phyloP scores from a whole-genome alignment of 192 early-diverging fungal species.

The Jimgerdemannia flammicorona region DNA sequence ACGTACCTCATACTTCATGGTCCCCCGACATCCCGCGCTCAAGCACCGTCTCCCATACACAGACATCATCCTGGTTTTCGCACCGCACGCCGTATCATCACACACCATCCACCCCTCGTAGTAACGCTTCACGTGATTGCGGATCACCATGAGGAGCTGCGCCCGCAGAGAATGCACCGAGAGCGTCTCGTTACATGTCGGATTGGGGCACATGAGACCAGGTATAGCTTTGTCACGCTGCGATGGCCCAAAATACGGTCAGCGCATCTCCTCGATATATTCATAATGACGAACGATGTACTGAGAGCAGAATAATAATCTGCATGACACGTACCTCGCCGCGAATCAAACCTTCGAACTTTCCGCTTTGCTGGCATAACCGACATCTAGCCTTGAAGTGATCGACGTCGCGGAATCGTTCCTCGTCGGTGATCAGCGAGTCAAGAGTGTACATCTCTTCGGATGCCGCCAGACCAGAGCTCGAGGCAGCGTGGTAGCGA shows the following conservation, averaged over 20 bases:
- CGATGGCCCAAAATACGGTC: neutral
- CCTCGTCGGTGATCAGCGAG: conserved; percentile 66
- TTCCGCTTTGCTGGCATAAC: conserved; percentile 46
- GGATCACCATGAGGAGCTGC: conserved; percentile 64
- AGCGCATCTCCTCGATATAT: neutral
- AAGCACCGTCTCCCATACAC: conserved; percentile 72
- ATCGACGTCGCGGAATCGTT: conserved; percentile 75
- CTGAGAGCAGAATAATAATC: no score
- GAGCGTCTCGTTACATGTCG: conserved; percentile 47
- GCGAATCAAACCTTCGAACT: conserved; percentile 33
- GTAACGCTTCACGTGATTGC: conserved; percentile 64
- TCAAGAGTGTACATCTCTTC: conserved; percentile 70
- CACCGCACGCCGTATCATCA: conserved; percentile 71
- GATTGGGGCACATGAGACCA: conserved; percentile 46
- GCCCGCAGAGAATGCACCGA: conserved; percentile 44
- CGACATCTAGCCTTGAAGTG: conserved; percentile 57
- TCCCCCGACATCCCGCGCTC: conserved; percentile 62
- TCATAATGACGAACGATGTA: no score
- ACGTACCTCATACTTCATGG: conserved; percentile 59
- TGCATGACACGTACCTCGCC: conserved; percentile 11
- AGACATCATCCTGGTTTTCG: conserved; percentile 59
- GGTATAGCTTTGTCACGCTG: conserved; percentile 18
- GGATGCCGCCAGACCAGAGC: conserved; percentile 20
- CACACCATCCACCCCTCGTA: conserved; percentile 74
- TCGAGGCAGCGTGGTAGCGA: conserved; percentile 46